Evolutionary conservation across 257 asterid genomes (phyloP), one percentile per base, ranked within the genome.

Genomic region (Solanum raphanifolium): DNA sequence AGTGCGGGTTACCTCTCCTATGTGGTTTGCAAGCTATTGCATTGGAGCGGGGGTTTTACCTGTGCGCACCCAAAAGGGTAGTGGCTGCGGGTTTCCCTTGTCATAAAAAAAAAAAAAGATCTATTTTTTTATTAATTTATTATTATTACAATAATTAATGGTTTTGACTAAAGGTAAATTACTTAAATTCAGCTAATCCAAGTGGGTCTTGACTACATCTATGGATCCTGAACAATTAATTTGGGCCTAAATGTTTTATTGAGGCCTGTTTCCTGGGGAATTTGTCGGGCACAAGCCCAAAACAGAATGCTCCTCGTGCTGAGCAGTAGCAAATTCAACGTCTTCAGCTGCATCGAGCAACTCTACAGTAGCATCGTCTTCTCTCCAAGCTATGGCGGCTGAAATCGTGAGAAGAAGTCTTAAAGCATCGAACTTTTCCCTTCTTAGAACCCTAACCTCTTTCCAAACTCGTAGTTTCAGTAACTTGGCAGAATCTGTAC

Each of bases 341-440:
- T 79, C 85, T 81, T 27, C 68, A 16, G 68, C 68, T 46, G 29
- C 85, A 81, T 52, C 38, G 20, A n/a, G 10, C 35, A 52, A 9
- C 72, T 18, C 73, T 35, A 41, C 0, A 13, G 29, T 29, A 83
- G 69, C 75, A 12, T 35, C 65, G 5, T 7, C 39, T 62, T 1
- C 18, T 13, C 25, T 39, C 34, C 38, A 9, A 46, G 88, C 36
- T 13, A 97, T 97, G 98, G 95, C 97, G 85, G 87, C 95, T 72
- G 87, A 89, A 29, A 43, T 92, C 87, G 73, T 91, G 55, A 87
- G 91, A 36, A 92, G 87, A 91, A 87, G 92, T 94, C 92, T 93
- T 29, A 89, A 87, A 92, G 55, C 91, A 91, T 89, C 92, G 16
- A 89, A 85, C 85, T 79, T 90, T 83, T 23, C 55, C 60, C 62